Percentiles rank a stretch among this genome's conserved stretches.
These are phyloP conservation scores for Apostasia shenzhenica DNA, from an alignment of 106 monocot species.

Conservation along the genomic window DNA sequence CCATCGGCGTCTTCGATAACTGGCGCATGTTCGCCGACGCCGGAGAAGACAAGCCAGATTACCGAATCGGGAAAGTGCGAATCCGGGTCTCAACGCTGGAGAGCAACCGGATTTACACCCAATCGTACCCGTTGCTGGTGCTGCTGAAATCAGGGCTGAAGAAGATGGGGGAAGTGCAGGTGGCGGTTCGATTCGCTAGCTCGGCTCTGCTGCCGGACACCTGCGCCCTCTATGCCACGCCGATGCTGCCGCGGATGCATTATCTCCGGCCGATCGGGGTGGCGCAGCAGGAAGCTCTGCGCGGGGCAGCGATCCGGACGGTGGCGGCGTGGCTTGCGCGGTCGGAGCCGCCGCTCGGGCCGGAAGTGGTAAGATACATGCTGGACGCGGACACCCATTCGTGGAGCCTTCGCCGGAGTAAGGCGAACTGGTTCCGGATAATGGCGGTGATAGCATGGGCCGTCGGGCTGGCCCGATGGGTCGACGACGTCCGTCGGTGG, in stretches of 20 bases:
- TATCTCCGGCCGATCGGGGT: constrained; percentile 89
- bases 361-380: constrained; percentile 88
- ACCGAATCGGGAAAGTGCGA: constrained; percentile 88
- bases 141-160: constrained; percentile 72
- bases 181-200: constrained; percentile 76
- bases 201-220: constrained; percentile 73
- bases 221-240: constrained; percentile 59
- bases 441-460: constrained; percentile 82
- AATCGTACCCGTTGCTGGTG: constrained; percentile 71
- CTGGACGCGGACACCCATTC: constrained; percentile 70
- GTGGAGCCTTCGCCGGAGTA: constrained; percentile 86
- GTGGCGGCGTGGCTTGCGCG: constrained; percentile 68
- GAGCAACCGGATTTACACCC: constrained; percentile 84
- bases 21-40: constrained; percentile 82
- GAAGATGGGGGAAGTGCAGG: constrained; percentile 95
- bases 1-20: constrained; percentile 92
- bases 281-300: constrained; percentile 80
- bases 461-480: constrained; percentile 60
- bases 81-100: constrained; percentile 86
- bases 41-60: constrained; percentile 58
- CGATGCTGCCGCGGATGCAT: constrained; percentile 89
- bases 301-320: constrained; percentile 57
- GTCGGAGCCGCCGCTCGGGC: constrained; percentile 83
- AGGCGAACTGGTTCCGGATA: constrained; percentile 92
- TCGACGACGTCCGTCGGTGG: constrained; percentile 72